Evolutionary conservation across 352 stramenopile species (phyloP).

Genomic region (Phytophthora europaea): DNA sequence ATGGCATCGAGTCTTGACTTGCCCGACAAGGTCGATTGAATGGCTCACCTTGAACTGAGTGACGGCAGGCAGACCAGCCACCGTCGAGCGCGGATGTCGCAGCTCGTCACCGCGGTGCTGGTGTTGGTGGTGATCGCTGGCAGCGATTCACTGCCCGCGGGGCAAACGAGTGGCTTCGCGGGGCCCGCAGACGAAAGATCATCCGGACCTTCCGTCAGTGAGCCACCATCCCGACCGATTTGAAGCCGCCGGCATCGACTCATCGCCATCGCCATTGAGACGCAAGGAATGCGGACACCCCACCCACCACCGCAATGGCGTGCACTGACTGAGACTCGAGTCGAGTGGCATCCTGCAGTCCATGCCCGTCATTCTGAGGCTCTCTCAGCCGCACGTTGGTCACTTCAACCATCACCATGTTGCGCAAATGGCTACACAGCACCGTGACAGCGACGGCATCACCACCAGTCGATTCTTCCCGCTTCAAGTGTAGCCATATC

Average conservation of each 20-base stretch:
- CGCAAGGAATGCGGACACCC: neutral
- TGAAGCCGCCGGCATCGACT: conserved; percentile 11
- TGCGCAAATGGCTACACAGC: no score
- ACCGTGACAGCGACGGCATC: no score
- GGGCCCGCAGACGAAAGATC: conserved; percentile 16
- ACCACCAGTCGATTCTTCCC: no score
- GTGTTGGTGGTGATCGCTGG: conserved; percentile 9
- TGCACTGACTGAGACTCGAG: neutral
- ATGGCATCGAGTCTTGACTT: no score
- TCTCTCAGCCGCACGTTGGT: no score
- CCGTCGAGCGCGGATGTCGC: conserved; percentile 18
- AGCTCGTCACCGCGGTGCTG: conserved; percentile 29
- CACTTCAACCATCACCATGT: no score
- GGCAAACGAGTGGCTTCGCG: conserved; percentile 15
- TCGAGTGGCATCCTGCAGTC: no score
- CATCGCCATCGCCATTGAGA: neutral
- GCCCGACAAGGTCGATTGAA: conserved; percentile 1
- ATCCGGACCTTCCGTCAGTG: conserved; percentile 11
- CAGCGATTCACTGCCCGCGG: neutral
- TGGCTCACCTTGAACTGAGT: neutral
- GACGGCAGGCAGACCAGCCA: conserved; percentile 22
- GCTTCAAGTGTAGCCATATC: neutral
- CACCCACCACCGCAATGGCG: neutral
- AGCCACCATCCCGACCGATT: conserved; percentile 23
- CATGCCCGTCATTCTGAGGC: no score